These are phyloP conservation scores for Leucosporidium creatinivorum DNA, from an alignment of 768 basidiomycete genomes.

Conservation along the genomic window DNA sequence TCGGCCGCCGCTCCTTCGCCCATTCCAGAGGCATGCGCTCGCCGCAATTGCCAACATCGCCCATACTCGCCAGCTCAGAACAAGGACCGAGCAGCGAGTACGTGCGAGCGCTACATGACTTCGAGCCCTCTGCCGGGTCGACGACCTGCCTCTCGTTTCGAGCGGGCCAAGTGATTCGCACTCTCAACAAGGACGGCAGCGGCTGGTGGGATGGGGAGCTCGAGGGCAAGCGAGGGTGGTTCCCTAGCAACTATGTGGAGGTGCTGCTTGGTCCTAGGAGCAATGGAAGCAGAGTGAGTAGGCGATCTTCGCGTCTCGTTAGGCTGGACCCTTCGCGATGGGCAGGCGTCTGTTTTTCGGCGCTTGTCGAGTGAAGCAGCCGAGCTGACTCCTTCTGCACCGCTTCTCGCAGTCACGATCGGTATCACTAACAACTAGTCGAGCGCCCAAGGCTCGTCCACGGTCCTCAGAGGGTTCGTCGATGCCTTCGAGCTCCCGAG, in stretches of 20 bases:
- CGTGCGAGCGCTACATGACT: conserved; percentile 90
- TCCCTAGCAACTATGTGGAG: conserved; percentile 83
- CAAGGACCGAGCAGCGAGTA: conserved; percentile 49
- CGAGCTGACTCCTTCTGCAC: neutral
- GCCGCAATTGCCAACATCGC: too few species aligned
- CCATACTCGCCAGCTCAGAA: too few species aligned
- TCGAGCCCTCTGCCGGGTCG: conserved; percentile 56
- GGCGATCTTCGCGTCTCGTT: conserved; percentile 4
- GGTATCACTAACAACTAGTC: too few species aligned
- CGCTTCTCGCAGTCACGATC: too few species aligned
- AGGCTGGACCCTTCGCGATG: conserved; percentile 1
- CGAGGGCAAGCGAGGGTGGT: conserved; percentile 75
- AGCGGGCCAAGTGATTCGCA: conserved; percentile 83
- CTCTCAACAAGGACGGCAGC: conserved; percentile 74
- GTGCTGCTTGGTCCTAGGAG: conserved; percentile 29
- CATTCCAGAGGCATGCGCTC: too few species aligned
- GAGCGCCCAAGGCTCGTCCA: too few species aligned
- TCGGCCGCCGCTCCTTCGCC: too few species aligned
- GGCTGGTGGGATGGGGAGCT: conserved; percentile 99
- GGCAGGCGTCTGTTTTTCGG: conserved; percentile 4
- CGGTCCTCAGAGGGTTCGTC: too few species aligned
- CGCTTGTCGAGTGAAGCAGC: too few species aligned
- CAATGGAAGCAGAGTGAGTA: conserved; percentile 24
- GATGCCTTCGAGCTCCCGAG: too few species aligned
- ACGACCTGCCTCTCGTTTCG: conserved; percentile 67